Evolutionary conservation across 805 yeast genomes (phyloP), one percentile per base, ranked within the genome.

Genomic region (Lachancea cidri): DNA sequence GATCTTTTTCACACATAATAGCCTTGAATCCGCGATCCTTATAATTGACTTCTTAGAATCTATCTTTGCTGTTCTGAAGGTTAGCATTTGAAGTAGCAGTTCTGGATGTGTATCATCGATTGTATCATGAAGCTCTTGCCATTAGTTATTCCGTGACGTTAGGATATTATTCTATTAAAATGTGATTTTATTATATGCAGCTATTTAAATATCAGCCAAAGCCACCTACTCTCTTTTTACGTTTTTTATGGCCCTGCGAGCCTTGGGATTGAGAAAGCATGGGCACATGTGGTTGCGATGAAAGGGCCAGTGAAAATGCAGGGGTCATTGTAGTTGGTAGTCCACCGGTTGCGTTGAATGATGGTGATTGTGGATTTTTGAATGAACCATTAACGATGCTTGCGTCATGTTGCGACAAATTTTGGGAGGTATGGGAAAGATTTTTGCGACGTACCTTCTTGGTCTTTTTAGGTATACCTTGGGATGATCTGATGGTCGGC

Each of bases 171-270:
- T n/a, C n/a, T n/a, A n/a, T n/a, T n/a, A n/a, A n/a, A n/a, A n/a
- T n/a, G n/a, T n/a, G n/a, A n/a, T n/a, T n/a, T n/a, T n/a, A n/a
- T n/a, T n/a, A n/a, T n/a, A n/a, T n/a, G n/a, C n/a, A n/a, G 9
- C 7, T 22, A 22, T 11, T 7, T 22, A 22, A 22, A 22, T 11
- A 22, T 29, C 51, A 74, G 19, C 70, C 72, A 57, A 76, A 75
- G 3, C 80, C 80, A 13, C 77, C 69, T 42, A 68, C 66, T 47
- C 65, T 69, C 53, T 69, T 72, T 62, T 70, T 73, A 50, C 62
- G 67, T 50, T 59, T 64, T 42, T 56, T 60, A 4, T 44, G 34
- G 16, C 50, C 36, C 24, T 46, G 51, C 27, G 46, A 42, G 35
- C 39, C 42, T 37, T 47, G 53, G 18, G 56, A 48, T 33, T 48